Evolutionary conservation across 306 rosid species (phyloP), one percentile per base, ranked within the genome.

Genomic region (Acmispon strigosus): DNA sequence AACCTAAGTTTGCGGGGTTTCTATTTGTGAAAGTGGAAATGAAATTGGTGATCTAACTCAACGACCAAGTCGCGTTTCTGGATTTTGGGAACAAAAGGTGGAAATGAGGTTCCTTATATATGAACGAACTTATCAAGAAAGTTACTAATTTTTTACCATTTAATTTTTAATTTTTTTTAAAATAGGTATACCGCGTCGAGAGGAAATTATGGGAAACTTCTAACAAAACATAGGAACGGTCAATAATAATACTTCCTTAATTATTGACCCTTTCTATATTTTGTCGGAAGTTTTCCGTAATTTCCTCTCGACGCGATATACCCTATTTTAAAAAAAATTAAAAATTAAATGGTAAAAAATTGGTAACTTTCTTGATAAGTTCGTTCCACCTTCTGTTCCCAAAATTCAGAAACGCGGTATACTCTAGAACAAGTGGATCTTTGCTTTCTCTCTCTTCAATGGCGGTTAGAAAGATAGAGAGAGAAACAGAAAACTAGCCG

Each of bases 401-500:
- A n/a, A n/a, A n/a, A n/a, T n/a, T n/a, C n/a, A n/a, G n/a, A n/a
- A n/a, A n/a, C n/a, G n/a, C n/a, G n/a, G n/a, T n/a, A n/a, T n/a
- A n/a, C n/a, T n/a, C n/a, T n/a, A n/a, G n/a, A n/a, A n/a, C n/a
- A n/a, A n/a, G n/a, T n/a, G n/a, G n/a, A n/a, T n/a, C n/a, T n/a
- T n/a, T n/a, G n/a, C n/a, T n/a, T n/a, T n/a, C n/a, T n/a, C n/a
- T 22, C 27, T 22, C 3, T 22, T 3, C 27, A 9, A 20, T 67
- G 84, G 95, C 90, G 81, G 96, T 89, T 89, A 84, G 85, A 32
- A 32, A 80, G 75, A 15, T 1, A 1, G 7, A 9, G 70, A 14
- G 11, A 8, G 57, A 62, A 8, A 44, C 12, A 4, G 2, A 82
- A 86, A 88, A 84, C 82, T 86, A 90, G 92, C 96, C 98, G 98